phyloP scores from a whole-genome alignment of 1,139 yeast species.

The Candida gigantensis region DNA sequence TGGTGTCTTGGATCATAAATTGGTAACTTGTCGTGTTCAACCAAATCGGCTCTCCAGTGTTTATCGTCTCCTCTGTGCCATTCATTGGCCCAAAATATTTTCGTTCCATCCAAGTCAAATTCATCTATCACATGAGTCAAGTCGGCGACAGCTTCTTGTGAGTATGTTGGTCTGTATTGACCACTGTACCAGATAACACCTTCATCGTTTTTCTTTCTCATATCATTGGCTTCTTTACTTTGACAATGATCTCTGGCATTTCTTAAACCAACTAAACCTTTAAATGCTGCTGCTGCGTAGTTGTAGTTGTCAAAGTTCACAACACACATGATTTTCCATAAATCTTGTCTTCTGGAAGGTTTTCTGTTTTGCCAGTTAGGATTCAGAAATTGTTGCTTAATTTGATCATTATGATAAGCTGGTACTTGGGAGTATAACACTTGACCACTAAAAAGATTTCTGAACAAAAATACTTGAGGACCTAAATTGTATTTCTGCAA shows the following conservation, averaged over 20 bases:
- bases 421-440: conserved; percentile 87
- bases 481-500: conserved; percentile 48
- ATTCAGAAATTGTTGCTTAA: conserved; percentile 67
- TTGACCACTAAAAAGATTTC: conserved; percentile 87
- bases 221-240: conserved; percentile 59
- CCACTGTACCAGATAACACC: conserved; percentile 86
- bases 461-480: conserved; percentile 80
- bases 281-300: conserved; percentile 71
- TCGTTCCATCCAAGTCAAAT: conserved; percentile 50
- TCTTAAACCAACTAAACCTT: conserved; percentile 73
- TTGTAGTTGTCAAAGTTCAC: conserved; percentile 68
- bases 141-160: conserved; percentile 93
- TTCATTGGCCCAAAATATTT: conserved; percentile 75
- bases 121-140: conserved; percentile 70
- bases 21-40: conserved; percentile 61
- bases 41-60: conserved; percentile 60
- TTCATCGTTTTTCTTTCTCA: conserved; percentile 73
- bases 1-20: conserved; percentile 65
- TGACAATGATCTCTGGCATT: conserved; percentile 65
- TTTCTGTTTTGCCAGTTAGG: conserved; percentile 89
- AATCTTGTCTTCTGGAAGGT: conserved; percentile 78
- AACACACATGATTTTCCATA: conserved; percentile 91
- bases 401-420: conserved; percentile 66
- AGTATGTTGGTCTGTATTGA: conserved; percentile 84
- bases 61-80: conserved; percentile 83